A percentile compares a stretch with the other conserved stretches of the same genome.
These are phyloP conservation scores for Pythium brachiatum DNA, from an alignment of 352 stramenopile genomes.

Conservation along the genomic window DNA sequence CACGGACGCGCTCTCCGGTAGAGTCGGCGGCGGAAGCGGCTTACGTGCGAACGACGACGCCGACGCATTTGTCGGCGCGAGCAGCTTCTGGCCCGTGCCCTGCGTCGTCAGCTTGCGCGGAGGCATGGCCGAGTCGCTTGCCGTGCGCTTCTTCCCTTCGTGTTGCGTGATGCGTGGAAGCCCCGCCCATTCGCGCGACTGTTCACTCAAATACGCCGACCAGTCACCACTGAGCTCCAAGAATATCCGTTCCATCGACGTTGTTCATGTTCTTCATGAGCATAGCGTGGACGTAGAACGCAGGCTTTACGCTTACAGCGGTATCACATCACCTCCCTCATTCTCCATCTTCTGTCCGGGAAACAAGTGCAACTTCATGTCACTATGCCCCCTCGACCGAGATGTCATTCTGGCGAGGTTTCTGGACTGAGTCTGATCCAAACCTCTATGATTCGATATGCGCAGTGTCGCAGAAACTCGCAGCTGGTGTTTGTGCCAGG, in stretches of 20 bases:
- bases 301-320: too few relatives aligned
- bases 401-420: conserved; percentile 5
- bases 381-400: neutral
- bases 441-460: conserved; percentile 7
- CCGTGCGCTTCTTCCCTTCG: neutral
- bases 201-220: neutral
- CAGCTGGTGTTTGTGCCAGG: neutral
- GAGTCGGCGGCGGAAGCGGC: conserved; percentile 23
- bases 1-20: conserved; percentile 36
- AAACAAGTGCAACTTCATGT: conserved; percentile 23
- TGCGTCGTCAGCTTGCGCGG: conserved; percentile 41
- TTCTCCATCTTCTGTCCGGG: neutral
- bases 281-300: too few relatives aligned
- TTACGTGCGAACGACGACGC: conserved; percentile 19
- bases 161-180: too few relatives aligned
- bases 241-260: neutral
- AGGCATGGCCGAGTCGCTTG: conserved; percentile 28
- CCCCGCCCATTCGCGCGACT: neutral
- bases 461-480: conserved; percentile 15
- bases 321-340: neutral
- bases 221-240: neutral
- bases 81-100: conserved; percentile 22
- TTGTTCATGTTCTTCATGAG: neutral
- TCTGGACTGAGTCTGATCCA: neutral
- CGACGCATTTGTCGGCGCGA: neutral